Percentiles rank a stretch among this genome's conserved stretches.
phyloP scores from a whole-genome alignment of 2,329 filamentous ascomycete species.

The Trichoderma semiorbis region DNA sequence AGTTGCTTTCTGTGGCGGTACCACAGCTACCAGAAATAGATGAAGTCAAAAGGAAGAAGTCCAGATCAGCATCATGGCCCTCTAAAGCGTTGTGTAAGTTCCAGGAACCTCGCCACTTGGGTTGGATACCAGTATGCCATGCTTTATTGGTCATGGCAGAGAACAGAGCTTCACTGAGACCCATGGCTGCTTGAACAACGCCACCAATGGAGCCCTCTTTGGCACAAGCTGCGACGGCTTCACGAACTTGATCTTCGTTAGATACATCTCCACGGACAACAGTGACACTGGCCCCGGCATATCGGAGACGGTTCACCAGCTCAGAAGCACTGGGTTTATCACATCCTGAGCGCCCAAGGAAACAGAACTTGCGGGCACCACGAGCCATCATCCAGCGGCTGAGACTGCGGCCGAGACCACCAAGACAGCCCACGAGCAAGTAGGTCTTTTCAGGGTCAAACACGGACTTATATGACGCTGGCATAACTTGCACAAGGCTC shows the following conservation, averaged over 20 bases:
- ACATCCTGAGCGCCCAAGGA: conserved; percentile 21
- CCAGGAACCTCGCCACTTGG: conserved; percentile 35
- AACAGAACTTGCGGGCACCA: conserved; percentile 29
- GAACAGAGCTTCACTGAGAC: conserved; percentile 32
- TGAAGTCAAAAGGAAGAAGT: conserved; percentile 36
- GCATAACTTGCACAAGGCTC: neutral
- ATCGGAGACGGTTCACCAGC: conserved; percentile 23
- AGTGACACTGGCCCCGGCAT: conserved; percentile 26
- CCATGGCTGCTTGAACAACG: conserved; percentile 42
- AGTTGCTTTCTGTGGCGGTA: conserved; percentile 36
- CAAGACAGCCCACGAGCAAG: conserved; percentile 29
- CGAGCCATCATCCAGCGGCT: conserved; percentile 30
- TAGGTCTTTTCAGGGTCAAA: conserved; percentile 23
- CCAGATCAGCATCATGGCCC: conserved; percentile 20
- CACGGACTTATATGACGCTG: neutral
- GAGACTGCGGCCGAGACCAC: conserved; percentile 31
- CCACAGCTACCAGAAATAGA: conserved; percentile 35
- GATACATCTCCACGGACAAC: conserved; percentile 35
- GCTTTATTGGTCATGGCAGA: conserved; percentile 33
- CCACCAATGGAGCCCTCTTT: conserved; percentile 34
- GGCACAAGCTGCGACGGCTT: conserved; percentile 20
- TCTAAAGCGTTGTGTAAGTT: conserved; percentile 30
- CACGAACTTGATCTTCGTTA: conserved; percentile 27
- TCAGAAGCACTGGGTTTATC: conserved; percentile 26
- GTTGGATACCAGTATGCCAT: conserved; percentile 26